Base-by-base conservation (phyloP, 495 filamentous ascomycete species). In the Eremomyces bilateralis region DNA sequence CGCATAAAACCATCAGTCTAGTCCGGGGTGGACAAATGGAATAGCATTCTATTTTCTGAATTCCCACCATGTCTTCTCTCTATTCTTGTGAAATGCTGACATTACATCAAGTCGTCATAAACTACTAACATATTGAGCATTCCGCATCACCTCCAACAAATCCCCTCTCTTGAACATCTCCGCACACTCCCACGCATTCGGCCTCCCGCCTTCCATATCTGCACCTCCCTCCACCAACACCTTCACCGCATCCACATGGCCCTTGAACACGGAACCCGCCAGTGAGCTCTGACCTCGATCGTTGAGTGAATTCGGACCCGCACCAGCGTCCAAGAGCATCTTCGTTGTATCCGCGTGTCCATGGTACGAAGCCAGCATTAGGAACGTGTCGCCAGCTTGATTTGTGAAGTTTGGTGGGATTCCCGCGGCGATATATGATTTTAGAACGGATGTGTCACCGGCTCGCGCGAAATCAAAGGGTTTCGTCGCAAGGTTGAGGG, bases 231-330 rank as follows among this genome's bases (percentile, higher is more conserved):
- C 47, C 31, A 43, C 43, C 38, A 57, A 25, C 18, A 39, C 43
- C 43, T 31, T 47, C 10, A 59, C 55, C 5, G 57, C 46, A 12
- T 53, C 55, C n/a, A 43, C 47, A 30, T 36, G 44, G 4, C 52
- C 54, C 41, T 59, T 59, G 38, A 59, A 59, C 37, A 59, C 53
- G 20, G 55, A 53, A n/a, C 55, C 55, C 1, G 54, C 55, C 15
- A 59, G 31, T 0, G 49, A 44, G 33, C 45, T 51, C 42, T 59
- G 55, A 1, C 55, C 55, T 11, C 52, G 33, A 4, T 43, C 54
- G 36, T 59, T 59, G 8, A 59, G 21, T n/a, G 44, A 39, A 33
- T 59, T 54, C 15, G 46, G 37, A 31, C 57, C 55, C 12, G 54
- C 50, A 22, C 51, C 50, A 8, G 20, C 15, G 0, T 31, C 39